Percentiles rank a stretch among this genome's conserved stretches.
These are phyloP conservation scores for Fusarium proliferatum DNA, from an alignment of 2,329 filamentous ascomycete species.

Conservation along the genomic window DNA sequence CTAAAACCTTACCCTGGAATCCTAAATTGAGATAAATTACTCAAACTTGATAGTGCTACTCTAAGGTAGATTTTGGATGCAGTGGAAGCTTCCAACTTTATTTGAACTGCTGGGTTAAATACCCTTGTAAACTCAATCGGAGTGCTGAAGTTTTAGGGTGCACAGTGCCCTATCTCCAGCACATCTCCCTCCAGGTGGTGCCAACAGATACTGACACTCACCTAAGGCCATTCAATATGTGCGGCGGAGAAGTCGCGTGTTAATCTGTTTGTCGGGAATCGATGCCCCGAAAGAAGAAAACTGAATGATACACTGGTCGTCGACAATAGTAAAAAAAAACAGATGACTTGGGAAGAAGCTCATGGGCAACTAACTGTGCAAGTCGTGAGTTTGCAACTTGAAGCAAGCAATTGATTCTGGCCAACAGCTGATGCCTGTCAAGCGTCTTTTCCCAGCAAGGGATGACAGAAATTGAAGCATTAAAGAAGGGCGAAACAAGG, in stretches of 20 bases:
- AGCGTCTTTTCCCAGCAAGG: not conserved
- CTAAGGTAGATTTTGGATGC: not conserved
- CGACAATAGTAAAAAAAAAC: not conserved
- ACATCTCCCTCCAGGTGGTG: not conserved
- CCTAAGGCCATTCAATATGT: fast-evolving
- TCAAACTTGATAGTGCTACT: not conserved
- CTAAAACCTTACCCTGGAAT: too few species aligned
- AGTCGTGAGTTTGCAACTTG: not conserved
- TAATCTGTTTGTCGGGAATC: not conserved
- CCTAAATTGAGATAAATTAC: not conserved
- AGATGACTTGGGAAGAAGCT: not conserved
- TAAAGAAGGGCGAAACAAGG: too few species aligned
- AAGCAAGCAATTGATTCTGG: not conserved
- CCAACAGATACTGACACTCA: not conserved
- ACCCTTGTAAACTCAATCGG: not conserved
- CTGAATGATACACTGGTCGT: too few species aligned
- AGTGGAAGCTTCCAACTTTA: not conserved
- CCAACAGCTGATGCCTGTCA: not conserved
- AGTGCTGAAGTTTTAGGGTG: not conserved
- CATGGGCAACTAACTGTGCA: not conserved
- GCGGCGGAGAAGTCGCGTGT: not conserved
- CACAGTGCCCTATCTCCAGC: not conserved
- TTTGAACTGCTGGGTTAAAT: not conserved
- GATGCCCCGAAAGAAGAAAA: not conserved
- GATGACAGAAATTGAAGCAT: not conserved